Evolutionary conservation across 2,329 filamentous ascomycete genomes (phyloP), one percentile per base, ranked within the genome.

Genomic region (Botrytis galanthina): DNA sequence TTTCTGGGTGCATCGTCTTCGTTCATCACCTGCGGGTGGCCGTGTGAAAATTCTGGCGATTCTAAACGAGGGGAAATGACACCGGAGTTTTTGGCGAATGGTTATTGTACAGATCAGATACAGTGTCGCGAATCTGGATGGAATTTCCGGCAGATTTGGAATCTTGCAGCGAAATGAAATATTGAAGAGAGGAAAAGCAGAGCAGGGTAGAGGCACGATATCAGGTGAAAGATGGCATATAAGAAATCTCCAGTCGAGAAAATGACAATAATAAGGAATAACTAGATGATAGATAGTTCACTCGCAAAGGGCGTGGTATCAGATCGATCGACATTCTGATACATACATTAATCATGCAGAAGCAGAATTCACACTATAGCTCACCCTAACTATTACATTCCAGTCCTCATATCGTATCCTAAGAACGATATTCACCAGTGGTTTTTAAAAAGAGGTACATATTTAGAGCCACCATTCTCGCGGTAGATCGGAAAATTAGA

Each of bases 61-160:
- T 7, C 10, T 16, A n/a, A 51, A n/a, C 26, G 10, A 51, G 48
- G 10, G 20, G 12, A n/a, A 51, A 7, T 51, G 48, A 10, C 10
- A 14, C 26, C 12, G 26, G 1, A 14, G 0, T 14, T 7, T n/a
- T 51, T 4, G 26, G 48, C 22, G 14, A n/a, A 14, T 51, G 1
- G 1, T 6, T 3, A 12, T n/a, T n/a, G 26, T n/a, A 7, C 0
- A n/a, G 48, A 14, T 51, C 48, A 51, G 48, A 54, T 54, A 18
- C 14, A 16, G 1, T 54, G 2, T 7, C n/a, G 6, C 14, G n/a
- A 29, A 54, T 29, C 14, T 16, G 6, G 14, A 54, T 29, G 51
- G 14, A 8, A 18, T 7, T 6, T 29, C 8, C 2, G 6, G 12
- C n/a, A 1, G 0, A 2, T 3, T 29, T 29, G 51, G 6, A 3